Evolutionary conservation across 2,329 filamentous ascomycete species (phyloP), one percentile per base, ranked within the genome.

Genomic region (Rutstroemia sp.): DNA sequence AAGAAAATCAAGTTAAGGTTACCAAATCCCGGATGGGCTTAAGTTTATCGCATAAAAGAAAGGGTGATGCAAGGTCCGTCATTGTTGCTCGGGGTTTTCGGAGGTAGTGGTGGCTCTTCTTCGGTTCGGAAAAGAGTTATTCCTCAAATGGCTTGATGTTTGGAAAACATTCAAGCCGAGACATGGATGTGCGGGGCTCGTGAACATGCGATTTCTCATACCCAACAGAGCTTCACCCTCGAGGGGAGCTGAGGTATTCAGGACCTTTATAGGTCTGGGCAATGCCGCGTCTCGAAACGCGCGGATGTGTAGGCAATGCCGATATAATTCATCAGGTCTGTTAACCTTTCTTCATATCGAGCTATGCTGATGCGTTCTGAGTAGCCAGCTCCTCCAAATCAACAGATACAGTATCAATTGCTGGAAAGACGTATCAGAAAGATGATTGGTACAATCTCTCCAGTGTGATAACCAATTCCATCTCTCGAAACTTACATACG

Each of bases 391-490:
- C 38, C 4, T 45, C 21, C 16, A 44, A 51, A 23, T 10, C 37
- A 21, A 23, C 25, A 37, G 18, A 34, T n/a, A 45, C 56, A 48
- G 42, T 54, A 6, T 44, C 51, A 8, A 58, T 69, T 44, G 57
- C 60, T 18, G 85, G 81, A 61, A 78, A 77, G 60, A 73, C 72
- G 9, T 91, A 91, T 71, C 68, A 74, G 18, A 85, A 80, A 18
- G 91, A 97, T 69, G 72, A 79, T 52, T 96, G 90, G 88, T 94
- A 87, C 72, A 99, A 99, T 72, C 79, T 88, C 14, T 85, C 92
- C 3, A 66, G 80, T 25, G 87, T 85, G 55, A 92, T 99, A 61
- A 75, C 91, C 49, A 77, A 83, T 21, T 83, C 88, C 56, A 80
- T 95, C 49, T 79, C 84, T 48, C 87, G 90, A 60, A 84, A 82